Base-by-base conservation (phyloP, 768 basidiomycete species). In the Leccinum sublutescens region DNA sequence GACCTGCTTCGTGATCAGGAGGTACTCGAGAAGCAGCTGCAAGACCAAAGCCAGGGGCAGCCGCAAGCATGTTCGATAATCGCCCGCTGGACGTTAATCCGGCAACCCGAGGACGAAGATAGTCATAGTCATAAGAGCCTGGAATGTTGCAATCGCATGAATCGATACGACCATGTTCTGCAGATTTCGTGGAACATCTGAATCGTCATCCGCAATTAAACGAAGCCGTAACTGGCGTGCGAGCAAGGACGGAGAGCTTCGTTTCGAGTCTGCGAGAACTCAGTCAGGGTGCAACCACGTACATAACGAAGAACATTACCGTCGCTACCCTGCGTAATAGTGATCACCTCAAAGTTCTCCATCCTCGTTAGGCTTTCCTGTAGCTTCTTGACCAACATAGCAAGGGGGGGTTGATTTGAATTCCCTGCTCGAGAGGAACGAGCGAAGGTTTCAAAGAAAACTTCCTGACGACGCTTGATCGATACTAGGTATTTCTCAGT, bases 91-190 rank as follows among this genome's bases (percentile, higher is more conserved):
- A 80, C 53, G 88, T 71, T 23, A 90, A 70, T 0, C 92, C 91
- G 6, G 93, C 79, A 33, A 97, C 88, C 4, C 93, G 84, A 25
- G 96, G 96, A 1, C 94, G 88, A 12, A 98, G 83, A 71, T 98
- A 99, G 72, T 97, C 95, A 68, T 97, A n/a, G n/a, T n/a, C n/a
- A n/a, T 93, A 31, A 98, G 81, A 1, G 96, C 95, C 71, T 97
- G 94, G 82, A 98, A 94, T 1, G 95, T 98, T 1, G 97, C 96
- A 62, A 98, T 97, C 6, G 95, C 96, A 70, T 98, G 96, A 61
- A 98, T 98, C 7, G 95, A 98, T 21, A 98, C 92, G 40, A 94
- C 92, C 68, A 98, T 91, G 64, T 93, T 95, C 67, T 89, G 89
- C 34, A 92, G 77, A 68, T 83, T 88, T 56, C 88, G 86, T 17